Evolutionary conservation across 176 grass and related monocot genomes (phyloP), one percentile per base, ranked within the genome.

Genomic region (Ampelocalamus luodianensis): DNA sequence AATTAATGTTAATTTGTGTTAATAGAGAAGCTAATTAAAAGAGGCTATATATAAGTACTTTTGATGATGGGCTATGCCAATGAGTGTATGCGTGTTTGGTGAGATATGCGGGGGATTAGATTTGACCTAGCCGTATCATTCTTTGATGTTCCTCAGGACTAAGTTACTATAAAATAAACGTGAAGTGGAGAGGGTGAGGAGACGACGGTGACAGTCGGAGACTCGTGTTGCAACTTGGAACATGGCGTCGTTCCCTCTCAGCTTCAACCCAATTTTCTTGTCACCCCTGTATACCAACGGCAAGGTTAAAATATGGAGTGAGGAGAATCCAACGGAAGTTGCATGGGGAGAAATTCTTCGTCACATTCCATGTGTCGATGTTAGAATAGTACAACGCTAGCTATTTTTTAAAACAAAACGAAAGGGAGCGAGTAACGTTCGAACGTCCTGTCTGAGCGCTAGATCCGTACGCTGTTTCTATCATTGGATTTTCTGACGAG

Each of bases 71-170:
- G 38, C 45, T 10, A 71, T 65, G 67, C 73, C 66, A n/a, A 12
- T 14, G 20, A 39, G 56, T 59, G 38, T 58, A 68, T 60, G 80
- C 79, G 84, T 79, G 68, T 90, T 87, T 83, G 75, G 75, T 90
- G 85, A 87, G 89, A 90, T 90, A 54, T 51, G 74, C 68, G 43
- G 5, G 42, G 17, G 74, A 90, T 87, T 83, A 53, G 89, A 84
- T 90, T 83, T 83, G 88, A 90, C 88, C 83, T 77, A 17, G 44
- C 34, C 27, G 79, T 82, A 54, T 90, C 79, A 87, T 87, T 83
- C 74, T 6, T 36, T 51, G 60, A 79, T 82, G 80, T 5, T 20
- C 55, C 51, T 81, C 10, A 53, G 16, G 69, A 76, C 56, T 32
- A 34, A 67, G 66, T 72, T 66, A 11, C 14, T 66, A 40, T 65